Conservation (phyloP, 306 rosid species). For the Inga oerstediana region DNA sequence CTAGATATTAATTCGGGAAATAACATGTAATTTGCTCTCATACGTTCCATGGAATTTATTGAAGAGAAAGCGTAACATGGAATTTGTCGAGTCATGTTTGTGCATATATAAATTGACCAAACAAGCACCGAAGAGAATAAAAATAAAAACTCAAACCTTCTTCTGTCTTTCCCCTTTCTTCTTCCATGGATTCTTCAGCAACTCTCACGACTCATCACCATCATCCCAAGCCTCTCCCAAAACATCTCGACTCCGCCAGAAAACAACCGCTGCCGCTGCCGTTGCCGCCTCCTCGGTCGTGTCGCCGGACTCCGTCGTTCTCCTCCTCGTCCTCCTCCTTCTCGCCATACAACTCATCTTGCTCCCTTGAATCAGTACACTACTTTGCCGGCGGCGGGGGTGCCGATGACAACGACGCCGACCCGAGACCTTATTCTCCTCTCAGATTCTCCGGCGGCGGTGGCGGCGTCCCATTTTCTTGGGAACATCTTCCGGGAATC, state of each 20-base stretch:
- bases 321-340: constrained; percentile 44
- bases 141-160: neutral
- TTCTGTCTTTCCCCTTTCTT: neutral
- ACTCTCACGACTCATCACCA: neutral
- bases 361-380: constrained; percentile 37
- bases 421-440: constrained; percentile 21
- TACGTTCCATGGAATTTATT: neutral
- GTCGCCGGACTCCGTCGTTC: constrained; percentile 45
- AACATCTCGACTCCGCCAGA: constrained; percentile 3
- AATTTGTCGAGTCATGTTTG: neutral
- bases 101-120: neutral
- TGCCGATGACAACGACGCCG: constrained; percentile 2
- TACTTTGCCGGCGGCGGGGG: neutral
- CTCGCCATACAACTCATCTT: constrained; percentile 27
- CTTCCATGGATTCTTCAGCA: constrained; percentile 41
- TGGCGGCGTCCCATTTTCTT: constrained; percentile 57
- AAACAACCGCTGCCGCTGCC: neutral
- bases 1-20: neutral
- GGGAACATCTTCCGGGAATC: constrained; percentile 71
- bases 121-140: neutral
- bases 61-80: neutral
- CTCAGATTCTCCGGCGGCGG: constrained; percentile 41
- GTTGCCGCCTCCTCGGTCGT: neutral
- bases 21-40: neutral
- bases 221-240: constrained; percentile 24